Base-by-base conservation (phyloP, 2,329 filamentous ascomycete genomes). In the Capronia coronata region DNA sequence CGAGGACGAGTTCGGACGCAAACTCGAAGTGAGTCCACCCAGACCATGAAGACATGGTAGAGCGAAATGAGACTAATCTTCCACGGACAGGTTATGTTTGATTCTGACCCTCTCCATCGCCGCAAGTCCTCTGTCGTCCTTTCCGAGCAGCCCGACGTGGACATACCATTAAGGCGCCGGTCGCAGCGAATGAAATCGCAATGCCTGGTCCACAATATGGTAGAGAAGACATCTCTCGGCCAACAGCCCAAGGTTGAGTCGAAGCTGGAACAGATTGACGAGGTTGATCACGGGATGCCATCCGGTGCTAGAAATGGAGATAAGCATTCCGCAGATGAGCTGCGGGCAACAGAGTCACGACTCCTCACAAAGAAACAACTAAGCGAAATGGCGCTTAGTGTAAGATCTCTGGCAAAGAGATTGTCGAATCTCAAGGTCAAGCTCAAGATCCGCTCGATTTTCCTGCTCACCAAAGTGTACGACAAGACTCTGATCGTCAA, bases 311-410 rank as follows among this genome's bases (percentile, higher is more conserved):
- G 5, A 37, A 48, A 46, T 35, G 43, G 37, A 11, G 25, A 47
- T 18, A 14, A 14, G 13, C 19, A 14, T 62, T 65, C n/a, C 21
- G 49, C 23, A 19, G 64, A 70, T 1, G 59, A 65, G 44, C 61
- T 63, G 18, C 65, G 68, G 8, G 70, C 75, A 21, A 71, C 75
- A 14, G 73, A 82, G 49, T 83, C 80, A 51, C 79, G 91, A n/a
- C 78, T 96, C 43, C 75, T 97, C 59, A 96, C 90, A 1, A 97
- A 97, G 72, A 89, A 87, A 66, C 88, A 98, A 68, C 75, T 98
- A 35, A 89, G 86, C 11, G 93, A 97, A 62, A 97, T 98, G 91
- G 90, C 91, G 0, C 90, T 91, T 81, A 90, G 91, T 21, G 93
- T 97, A 50, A 78, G 93, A 41, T 88, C 96, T 68, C 73, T 98